Evolutionary conservation across 129 eudicot genomes (phyloP).

Genomic region (Tagetes patula): DNA sequence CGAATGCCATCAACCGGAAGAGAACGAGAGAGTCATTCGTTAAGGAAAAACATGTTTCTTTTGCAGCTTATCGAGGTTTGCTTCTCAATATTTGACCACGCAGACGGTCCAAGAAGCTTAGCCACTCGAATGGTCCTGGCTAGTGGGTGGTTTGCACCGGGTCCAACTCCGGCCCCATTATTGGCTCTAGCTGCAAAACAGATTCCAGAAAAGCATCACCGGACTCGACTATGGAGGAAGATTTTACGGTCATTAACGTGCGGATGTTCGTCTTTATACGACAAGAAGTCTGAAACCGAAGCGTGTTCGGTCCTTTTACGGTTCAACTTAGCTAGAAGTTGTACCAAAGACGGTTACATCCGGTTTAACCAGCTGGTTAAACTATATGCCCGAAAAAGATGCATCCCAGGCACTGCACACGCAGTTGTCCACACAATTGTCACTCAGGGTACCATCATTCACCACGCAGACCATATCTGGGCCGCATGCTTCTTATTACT

Average conservation of each 20-base stretch:
- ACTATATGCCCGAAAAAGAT: constrained; percentile 71
- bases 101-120: constrained; percentile 82
- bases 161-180: constrained; percentile 64
- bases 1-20: constrained; percentile 74
- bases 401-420: constrained; percentile 67
- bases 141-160: constrained; percentile 96
- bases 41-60: constrained; percentile 71
- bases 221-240: constrained; percentile 64
- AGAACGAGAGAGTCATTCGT: constrained; percentile 56
- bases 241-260: constrained; percentile 69
- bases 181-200: constrained; percentile 77
- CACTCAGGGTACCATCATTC: constrained; percentile 47
- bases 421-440: constrained; percentile 78
- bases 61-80: constrained; percentile 94
- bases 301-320: constrained; percentile 78
- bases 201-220: constrained; percentile 75
- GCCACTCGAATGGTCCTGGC: constrained; percentile 91
- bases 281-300: constrained; percentile 76
- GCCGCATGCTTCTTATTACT: constrained; percentile 84
- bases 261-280: constrained; percentile 70
- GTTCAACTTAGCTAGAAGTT: constrained; percentile 69
- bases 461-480: constrained; percentile 77
- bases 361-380: constrained; percentile 68
- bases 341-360: constrained; percentile 70
- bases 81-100: constrained; percentile 91